Evolutionary conservation across 495 filamentous ascomycete species (phyloP), one percentile per base, ranked within the genome.

Genomic region (Penicillium paradoxum): DNA sequence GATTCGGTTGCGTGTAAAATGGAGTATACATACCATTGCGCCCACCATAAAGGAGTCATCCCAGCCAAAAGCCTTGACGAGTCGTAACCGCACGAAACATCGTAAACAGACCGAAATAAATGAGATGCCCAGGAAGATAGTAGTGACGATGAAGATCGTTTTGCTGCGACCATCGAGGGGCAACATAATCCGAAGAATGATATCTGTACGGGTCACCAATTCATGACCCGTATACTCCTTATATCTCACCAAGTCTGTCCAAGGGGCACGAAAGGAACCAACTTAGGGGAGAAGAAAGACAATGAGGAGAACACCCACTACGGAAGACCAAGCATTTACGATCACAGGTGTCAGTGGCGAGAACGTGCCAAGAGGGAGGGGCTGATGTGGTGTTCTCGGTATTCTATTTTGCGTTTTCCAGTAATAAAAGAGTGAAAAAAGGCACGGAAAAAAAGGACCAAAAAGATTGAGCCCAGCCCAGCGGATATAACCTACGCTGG

Each of bases 51-150:
- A 36, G 2, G 54, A 49, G 64, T 75, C 72, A 67, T 75, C 72
- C 71, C 71, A 75, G 10, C 72, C 72, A 55, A 73, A 75, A 15
- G 69, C 68, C 53, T 60, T 69, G 48, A 75, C 68, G 7, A 75
- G 45, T 33, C 54, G 62, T 21, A 75, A 37, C 6, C 72, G 65
- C 27, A 75, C 72, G 46, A 73, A 73, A 39, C 69, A 71, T 72
- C 72, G 60, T 19, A 75, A 55, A 22, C 63, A 63, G 3, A 75
- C 71, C 0, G 68, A 51, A 41, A 73, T 63, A 24, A 73, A 70
- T 0, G 70, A 73, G 18, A 75, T 48, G 0, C 62, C 57, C 21
- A 75, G 52, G 33, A 73, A 75, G 2, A 73, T 46, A 21, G 68
- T 57, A 1, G 72, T 68, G n/a, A 75, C 63, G 44, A 73, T 57